Conservation (phyloP, 1,284 basidiomycete species). For the Malassezia pachydermatis region DNA sequence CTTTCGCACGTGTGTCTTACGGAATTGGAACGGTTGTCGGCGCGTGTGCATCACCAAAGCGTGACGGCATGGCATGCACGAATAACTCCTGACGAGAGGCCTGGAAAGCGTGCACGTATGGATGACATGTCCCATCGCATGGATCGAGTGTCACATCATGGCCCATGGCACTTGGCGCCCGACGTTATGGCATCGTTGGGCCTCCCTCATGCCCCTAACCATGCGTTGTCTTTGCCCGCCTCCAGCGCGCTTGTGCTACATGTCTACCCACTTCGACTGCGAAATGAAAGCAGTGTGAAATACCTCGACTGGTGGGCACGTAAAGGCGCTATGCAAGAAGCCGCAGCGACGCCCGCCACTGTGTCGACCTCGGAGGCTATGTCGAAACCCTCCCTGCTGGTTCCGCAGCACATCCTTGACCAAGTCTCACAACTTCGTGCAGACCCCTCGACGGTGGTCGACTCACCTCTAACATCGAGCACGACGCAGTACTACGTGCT, state of each 20-base stretch:
- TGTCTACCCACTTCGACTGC: conserved; percentile 13
- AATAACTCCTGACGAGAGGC: background rate
- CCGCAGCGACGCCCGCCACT: background rate
- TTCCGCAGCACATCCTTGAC: conserved; percentile 12
- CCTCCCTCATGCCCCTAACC: background rate
- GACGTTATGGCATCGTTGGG: background rate
- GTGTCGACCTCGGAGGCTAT: background rate
- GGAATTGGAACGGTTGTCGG: conserved; percentile 1
- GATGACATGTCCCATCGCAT: background rate
- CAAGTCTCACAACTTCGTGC: conserved; percentile 4
- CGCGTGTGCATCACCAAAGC: background rate
- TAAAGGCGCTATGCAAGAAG: conserved; percentile 9
- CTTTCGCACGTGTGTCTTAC: background rate
- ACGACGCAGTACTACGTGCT: background rate
- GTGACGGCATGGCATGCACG: background rate
- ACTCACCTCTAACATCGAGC: background rate
- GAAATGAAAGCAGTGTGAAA: conserved; percentile 12
- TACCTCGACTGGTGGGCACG: conserved; percentile 17
- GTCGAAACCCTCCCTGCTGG: background rate
- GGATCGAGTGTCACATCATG: no score
- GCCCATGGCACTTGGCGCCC: background rate
- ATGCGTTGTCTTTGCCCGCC: background rate
- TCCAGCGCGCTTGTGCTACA: background rate
- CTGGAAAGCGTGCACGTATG: background rate
- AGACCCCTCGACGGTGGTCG: background rate